A percentile compares a stretch with the other conserved stretches of the same genome.
Conservation (phyloP, 805 yeast genomes). For the Starmerella asiatica region DNA sequence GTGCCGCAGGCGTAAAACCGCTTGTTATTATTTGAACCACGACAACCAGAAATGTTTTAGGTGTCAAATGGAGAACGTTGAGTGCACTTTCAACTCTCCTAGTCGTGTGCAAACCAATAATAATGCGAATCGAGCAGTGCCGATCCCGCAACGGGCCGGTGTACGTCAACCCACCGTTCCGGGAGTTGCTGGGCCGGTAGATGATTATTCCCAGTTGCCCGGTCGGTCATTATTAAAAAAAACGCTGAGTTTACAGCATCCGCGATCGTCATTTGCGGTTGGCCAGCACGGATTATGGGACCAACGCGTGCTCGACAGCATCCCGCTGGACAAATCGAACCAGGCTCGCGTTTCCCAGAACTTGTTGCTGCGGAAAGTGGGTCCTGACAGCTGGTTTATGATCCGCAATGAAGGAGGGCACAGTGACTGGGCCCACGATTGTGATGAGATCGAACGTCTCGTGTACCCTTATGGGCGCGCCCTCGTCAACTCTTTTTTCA, state of each 20-base stretch:
- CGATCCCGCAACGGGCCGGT: constrained; percentile 8
- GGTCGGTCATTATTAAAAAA: constrained; percentile 53
- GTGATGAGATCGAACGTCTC: constrained; percentile 69
- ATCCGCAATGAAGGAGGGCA: constrained; percentile 59
- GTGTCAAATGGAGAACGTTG: constrained; percentile 59
- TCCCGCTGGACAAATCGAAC: constrained; percentile 56
- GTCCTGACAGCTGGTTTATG: constrained; percentile 60
- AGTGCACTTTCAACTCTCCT: constrained; percentile 51
- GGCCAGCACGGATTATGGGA: constrained; percentile 86
- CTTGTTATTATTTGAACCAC: constrained; percentile 53
- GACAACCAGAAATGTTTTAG: constrained; percentile 45
- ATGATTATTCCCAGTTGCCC: constrained; percentile 51
- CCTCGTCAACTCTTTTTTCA: constrained; percentile 54
- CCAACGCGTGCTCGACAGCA: constrained; percentile 47
- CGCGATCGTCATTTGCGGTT: constrained; percentile 75
- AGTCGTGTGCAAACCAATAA: constrained; percentile 30
- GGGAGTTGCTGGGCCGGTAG: constrained; percentile 35
- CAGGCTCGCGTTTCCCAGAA: constrained; percentile 62
- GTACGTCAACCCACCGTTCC: constrained; percentile 1
- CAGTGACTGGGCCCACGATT: constrained; percentile 59
- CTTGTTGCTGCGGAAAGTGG: constrained; percentile 63
- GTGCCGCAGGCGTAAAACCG: constrained; percentile 65
- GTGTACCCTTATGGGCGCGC: constrained; percentile 89
- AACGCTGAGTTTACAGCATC: constrained; percentile 67
- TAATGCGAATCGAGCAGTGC: constrained; percentile 2